Percentiles rank a stretch among this genome's conserved stretches.
Conservation (phyloP, 345 rosid species). For the Arabis alpina region DNA sequence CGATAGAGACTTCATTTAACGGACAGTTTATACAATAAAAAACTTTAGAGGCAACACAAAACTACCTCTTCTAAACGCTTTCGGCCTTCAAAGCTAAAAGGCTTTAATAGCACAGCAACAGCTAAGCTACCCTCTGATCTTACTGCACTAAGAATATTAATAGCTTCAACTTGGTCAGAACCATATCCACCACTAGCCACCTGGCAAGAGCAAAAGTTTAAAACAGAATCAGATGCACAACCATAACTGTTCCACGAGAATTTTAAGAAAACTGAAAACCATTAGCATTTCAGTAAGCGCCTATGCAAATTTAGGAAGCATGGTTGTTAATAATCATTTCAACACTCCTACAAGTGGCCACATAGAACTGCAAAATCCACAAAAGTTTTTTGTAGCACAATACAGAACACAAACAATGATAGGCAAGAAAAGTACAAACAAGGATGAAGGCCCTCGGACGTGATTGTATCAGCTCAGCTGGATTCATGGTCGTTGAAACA, state of each 20-base stretch:
- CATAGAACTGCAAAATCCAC: background rate
- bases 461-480: constrained; percentile 49
- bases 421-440: constrained; percentile 90
- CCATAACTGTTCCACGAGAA: constrained; percentile 13
- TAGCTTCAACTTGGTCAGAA: constrained; percentile 57
- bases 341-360: constrained; percentile 4
- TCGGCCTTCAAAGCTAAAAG: constrained; percentile 94
- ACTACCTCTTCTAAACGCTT: constrained; percentile 83
- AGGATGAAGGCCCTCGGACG: constrained; percentile 81
- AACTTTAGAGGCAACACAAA: constrained; percentile 4
- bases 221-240: constrained; percentile 25
- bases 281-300: constrained; percentile 12
- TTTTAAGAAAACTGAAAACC: background rate
- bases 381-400: constrained; percentile 14
- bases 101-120: constrained; percentile 72
- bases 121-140: constrained; percentile 61
- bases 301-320: background rate
- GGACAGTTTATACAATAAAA: too few species aligned
- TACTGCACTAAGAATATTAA: constrained; percentile 62
- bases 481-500: constrained; percentile 52
- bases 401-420: constrained; percentile 27
- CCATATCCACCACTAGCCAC: constrained; percentile 89
- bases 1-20: too few species aligned
- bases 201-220: constrained; percentile 52
- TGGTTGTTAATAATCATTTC: constrained; percentile 1